Conservation (phyloP, 495 filamentous ascomycete genomes). For the Aspergillus campestris region DNA sequence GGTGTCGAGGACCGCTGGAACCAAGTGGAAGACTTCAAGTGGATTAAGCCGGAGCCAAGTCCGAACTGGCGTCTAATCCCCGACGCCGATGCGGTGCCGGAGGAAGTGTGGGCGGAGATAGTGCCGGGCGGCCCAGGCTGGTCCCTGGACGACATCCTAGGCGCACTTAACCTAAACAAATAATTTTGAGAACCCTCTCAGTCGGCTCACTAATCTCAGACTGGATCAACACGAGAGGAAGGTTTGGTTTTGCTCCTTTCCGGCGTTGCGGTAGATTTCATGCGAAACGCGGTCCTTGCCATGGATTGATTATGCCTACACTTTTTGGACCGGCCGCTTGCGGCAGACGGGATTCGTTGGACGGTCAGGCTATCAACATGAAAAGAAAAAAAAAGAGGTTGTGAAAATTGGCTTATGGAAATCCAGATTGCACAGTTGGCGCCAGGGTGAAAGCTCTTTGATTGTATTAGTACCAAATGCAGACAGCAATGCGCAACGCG, state of each 20-base stretch:
- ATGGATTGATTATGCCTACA: no score
- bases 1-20: conserved; percentile 62
- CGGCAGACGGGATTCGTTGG: neutral
- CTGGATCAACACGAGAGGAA: neutral
- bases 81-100: conserved; percentile 48
- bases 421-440: neutral
- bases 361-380: neutral
- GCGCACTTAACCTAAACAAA: conserved; percentile 42
- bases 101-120: conserved; percentile 60
- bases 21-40: conserved; percentile 94
- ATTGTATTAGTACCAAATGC: neutral
- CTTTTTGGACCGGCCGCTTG: no score
- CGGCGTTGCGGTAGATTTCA: no score
- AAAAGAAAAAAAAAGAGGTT: no score
- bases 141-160: conserved; percentile 61
- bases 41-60: conserved; percentile 77
- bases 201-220: neutral
- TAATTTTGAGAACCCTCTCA: conserved; percentile 3
- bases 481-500: no score
- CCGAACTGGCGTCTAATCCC: conserved; percentile 79
- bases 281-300: no score
- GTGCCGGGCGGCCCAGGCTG: conserved; percentile 56
- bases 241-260: no score
- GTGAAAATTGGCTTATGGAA: neutral
- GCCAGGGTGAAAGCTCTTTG: neutral